Base-by-base conservation (phyloP, 2,329 filamentous ascomycete genomes). In the Talaromyces sp. region DNA sequence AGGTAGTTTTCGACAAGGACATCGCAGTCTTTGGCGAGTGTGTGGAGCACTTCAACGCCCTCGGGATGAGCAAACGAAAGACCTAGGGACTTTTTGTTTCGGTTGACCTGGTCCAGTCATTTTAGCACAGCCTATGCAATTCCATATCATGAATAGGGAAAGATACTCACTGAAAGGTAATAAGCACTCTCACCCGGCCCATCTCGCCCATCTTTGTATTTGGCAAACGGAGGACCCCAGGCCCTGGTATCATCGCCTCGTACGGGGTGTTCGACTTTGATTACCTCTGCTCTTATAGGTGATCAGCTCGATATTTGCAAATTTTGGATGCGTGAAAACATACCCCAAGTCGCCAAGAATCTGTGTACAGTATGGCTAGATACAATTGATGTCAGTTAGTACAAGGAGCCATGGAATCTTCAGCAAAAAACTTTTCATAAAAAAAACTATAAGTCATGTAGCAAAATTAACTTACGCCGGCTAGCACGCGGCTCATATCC, bases 1-100 rank as follows among this genome's bases (percentile, higher is more conserved):
- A 99, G 86, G 74, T 98, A 99, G 72, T 99, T 99, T 74, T 99
- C 95, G 0, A 99, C 95, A 1, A 99, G 82, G 4, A 99, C 89
- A 73, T 99, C 95, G 72, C 91, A 95, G 72, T 91, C 87, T 64
- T 88, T 87, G 1, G 87, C 92, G 0, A 99, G 85, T 68, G 88
- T 87, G 77, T 97, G 93, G 4, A 99, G 82, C 61, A 99, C 92
- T 12, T 91, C 86, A 28, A 96, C 89, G 7, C 95, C 95, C 1
- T 88, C 85, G 31, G 87, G 84, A 69, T 96, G 87, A 68, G 95
- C 90, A 72, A 99, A 99, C 0, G 93, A 97, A 1, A 99, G 82
- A 0, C 87, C 95, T 1, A 99, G 77, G 0, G 94, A 98, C 74
- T 95, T 96, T 75, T 99, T 99, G 79, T 99, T 99, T 57, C 95